These are phyloP conservation scores for Aureobasidium sp. DNA, from an alignment of 2,329 filamentous ascomycete species.

Conservation along the genomic window DNA sequence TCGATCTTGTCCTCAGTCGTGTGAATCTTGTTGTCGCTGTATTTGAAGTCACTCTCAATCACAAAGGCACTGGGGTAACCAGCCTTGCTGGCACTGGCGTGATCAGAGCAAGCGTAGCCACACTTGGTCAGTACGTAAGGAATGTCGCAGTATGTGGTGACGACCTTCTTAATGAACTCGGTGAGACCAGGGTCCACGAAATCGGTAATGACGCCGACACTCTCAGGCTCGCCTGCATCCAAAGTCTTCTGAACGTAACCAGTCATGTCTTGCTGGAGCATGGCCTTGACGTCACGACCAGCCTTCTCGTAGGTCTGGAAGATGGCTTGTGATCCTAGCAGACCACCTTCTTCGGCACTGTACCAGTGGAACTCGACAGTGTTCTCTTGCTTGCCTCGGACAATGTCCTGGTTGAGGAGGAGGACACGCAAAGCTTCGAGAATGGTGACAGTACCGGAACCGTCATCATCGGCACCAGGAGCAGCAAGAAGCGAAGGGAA, in stretches of 20 bases:
- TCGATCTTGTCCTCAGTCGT: constrained; percentile 64
- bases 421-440: constrained; percentile 82
- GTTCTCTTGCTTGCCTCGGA: constrained; percentile 65
- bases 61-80: constrained; percentile 71
- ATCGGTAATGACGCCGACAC: constrained; percentile 87
- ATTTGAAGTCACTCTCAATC: constrained; percentile 65
- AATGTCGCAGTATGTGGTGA: constrained; percentile 82
- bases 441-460: constrained; percentile 68
- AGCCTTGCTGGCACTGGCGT: constrained; percentile 65
- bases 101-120: constrained; percentile 76
- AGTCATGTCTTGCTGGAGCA: constrained; percentile 98
- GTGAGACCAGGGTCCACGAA: constrained; percentile 79
- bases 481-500: constrained; percentile 76
- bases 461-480: constrained; percentile 93
- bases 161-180: constrained; percentile 81
- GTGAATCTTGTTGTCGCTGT: constrained; percentile 61
- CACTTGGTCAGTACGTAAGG: constrained; percentile 83
- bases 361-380: constrained; percentile 98
- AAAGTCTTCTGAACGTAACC: constrained; percentile 78
- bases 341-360: constrained; percentile 79
- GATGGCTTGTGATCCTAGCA: constrained; percentile 83
- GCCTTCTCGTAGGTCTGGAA: constrained; percentile 73
- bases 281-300: constrained; percentile 75
- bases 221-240: constrained; percentile 74
- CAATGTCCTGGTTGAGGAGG: constrained; percentile 60